A percentile compares a stretch with the other conserved stretches of the same genome.
phyloP scores from a whole-genome alignment of 768 basidiomycete species.

The Gymnopilus junonius region DNA sequence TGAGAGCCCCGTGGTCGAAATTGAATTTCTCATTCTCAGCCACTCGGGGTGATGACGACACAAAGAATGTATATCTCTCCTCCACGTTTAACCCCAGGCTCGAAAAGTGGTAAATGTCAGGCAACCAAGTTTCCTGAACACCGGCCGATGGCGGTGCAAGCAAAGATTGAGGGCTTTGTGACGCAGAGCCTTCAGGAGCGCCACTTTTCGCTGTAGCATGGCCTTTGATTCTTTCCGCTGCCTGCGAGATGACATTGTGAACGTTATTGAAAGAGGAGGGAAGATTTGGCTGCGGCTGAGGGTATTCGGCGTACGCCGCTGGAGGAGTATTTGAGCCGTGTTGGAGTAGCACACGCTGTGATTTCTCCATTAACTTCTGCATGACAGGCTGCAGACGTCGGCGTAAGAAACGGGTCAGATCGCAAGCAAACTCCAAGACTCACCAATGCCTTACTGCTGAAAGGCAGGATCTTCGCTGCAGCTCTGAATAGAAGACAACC shows the following conservation, averaged over 20 bases:
- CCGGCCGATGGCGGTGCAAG: background rate
- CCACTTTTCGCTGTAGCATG: background rate
- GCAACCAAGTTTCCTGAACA: conserved; percentile 40
- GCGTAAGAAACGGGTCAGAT: background rate
- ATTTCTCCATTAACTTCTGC: conserved; percentile 57
- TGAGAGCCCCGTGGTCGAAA: conserved; percentile 65
- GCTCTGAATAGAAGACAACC: conserved; percentile 60
- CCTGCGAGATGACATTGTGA: conserved; percentile 37
- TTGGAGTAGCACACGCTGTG: conserved; percentile 48
- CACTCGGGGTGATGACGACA: conserved; percentile 52
- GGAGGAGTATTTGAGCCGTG: conserved; percentile 17
- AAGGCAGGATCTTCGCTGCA: conserved; percentile 61
- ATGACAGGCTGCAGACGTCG: conserved; percentile 49
- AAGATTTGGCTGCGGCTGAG: conserved; percentile 24
- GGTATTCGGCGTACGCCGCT: conserved; percentile 14
- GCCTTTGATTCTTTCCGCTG: conserved; percentile 27
- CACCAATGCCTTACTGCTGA: conserved; percentile 63
- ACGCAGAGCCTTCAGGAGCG: background rate
- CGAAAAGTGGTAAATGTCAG: conserved; percentile 51
- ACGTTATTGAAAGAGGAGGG: conserved; percentile 40
- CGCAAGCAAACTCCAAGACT: conserved; percentile 26
- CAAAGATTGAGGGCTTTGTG: background rate
- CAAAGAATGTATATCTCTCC: conserved; percentile 45
- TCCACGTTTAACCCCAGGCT: conserved; percentile 46
- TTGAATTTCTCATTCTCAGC: conserved; percentile 59